Conservation (phyloP, 495 filamentous ascomycete species). For the Xylaria venustula region DNA sequence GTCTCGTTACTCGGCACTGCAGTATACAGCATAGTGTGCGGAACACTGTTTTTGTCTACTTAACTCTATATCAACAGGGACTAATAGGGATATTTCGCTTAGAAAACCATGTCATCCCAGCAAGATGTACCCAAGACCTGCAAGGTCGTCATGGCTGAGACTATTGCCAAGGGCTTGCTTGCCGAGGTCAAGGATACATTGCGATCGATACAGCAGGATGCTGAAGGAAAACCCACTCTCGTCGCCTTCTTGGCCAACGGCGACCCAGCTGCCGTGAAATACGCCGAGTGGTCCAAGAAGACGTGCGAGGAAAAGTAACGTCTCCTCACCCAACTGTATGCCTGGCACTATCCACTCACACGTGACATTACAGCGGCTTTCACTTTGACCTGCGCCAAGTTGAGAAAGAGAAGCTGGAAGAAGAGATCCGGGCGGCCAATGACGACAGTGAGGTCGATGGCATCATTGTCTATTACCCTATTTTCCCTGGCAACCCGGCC, state of each 20-base stretch:
- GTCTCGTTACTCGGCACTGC: not conserved
- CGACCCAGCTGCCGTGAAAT: constrained; percentile 87
- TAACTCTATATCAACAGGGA: not conserved
- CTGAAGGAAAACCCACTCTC: constrained; percentile 63
- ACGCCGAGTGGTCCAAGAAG: constrained; percentile 96
- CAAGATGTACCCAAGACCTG: constrained; percentile 62
- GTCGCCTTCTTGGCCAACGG: constrained; percentile 90
- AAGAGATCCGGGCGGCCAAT: constrained; percentile 80
- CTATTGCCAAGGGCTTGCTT: constrained; percentile 77
- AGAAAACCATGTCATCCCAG: constrained; percentile 35
- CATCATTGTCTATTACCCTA: constrained; percentile 98
- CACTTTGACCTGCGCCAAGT: constrained; percentile 78
- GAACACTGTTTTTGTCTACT: not conserved
- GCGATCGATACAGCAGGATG: constrained; percentile 54
- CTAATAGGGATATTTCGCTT: not conserved
- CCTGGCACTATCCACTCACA: constrained; percentile 10
- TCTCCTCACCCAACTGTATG: constrained; percentile 19
- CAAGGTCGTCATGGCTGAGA: constrained; percentile 85
- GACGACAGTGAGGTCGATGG: constrained; percentile 74
- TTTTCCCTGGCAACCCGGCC: constrained; percentile 70
- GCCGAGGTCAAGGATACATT: constrained; percentile 73
- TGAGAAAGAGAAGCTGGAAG: constrained; percentile 83
- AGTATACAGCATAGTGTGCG: not conserved
- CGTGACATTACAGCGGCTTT: constrained; percentile 67
- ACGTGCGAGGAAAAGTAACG: constrained; percentile 91